These are phyloP conservation scores for Candida maris DNA, from an alignment of 805 yeast genomes.

Conservation along the genomic window DNA sequence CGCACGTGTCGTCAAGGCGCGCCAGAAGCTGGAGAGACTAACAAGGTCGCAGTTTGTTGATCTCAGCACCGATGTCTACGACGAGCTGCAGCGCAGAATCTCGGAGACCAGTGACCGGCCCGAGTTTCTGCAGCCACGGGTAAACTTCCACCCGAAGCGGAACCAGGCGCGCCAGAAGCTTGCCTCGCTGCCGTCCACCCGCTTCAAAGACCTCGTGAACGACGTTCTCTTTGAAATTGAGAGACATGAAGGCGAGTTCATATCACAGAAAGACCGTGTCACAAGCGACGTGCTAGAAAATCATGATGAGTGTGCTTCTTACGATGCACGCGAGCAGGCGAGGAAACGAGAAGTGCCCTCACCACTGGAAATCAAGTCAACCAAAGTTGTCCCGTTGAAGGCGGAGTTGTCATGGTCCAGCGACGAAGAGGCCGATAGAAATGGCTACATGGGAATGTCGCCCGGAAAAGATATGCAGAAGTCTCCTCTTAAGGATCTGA, in stretches of 20 bases:
- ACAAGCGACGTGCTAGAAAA: conserved; percentile 10
- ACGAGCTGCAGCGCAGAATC: conserved; percentile 80
- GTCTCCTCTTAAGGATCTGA: conserved; percentile 2
- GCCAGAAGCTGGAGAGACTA: conserved; percentile 78
- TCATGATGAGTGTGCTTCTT: conserved; percentile 17
- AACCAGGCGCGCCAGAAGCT: conserved; percentile 93
- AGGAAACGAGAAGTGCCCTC: conserved; percentile 25
- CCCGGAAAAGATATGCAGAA: not conserved
- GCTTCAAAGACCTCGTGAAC: conserved; percentile 86
- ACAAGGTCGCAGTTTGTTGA: conserved; percentile 83
- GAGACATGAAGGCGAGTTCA: conserved; percentile 36
- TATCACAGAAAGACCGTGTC: conserved; percentile 13
- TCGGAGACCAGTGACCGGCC: conserved; percentile 50
- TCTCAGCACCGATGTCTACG: conserved; percentile 90
- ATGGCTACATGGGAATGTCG: conserved; percentile 12
- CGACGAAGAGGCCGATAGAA: conserved; percentile 65
- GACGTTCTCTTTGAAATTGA: conserved; percentile 87
- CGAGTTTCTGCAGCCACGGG: conserved; percentile 63
- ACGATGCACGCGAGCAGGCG: conserved; percentile 6
- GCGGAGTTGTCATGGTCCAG: conserved; percentile 86
- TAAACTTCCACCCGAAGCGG: conserved; percentile 83
- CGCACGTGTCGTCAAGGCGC: conserved; percentile 72
- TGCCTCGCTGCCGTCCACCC: conserved; percentile 71
- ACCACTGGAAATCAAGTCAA: conserved; percentile 43
- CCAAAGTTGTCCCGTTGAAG: conserved; percentile 78